Percentiles rank a stretch among this genome's conserved stretches.
Evolutionary conservation across 768 basidiomycete genomes (phyloP).

Genomic region (Coprinellus aureogranulatus): DNA sequence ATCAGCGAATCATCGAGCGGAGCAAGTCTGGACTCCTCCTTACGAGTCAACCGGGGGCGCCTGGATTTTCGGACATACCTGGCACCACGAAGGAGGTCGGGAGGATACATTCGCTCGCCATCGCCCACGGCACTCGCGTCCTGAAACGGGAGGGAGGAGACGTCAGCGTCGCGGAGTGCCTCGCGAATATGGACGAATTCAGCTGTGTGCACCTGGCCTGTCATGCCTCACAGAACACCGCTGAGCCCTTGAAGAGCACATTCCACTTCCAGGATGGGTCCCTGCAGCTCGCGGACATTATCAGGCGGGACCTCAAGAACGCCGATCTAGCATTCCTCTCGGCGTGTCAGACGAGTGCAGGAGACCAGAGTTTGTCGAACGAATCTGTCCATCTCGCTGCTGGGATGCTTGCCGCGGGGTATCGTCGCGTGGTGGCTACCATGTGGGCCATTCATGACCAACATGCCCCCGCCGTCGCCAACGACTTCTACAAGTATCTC

Average conservation of each 20-base stretch:
- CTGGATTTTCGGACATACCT: slow-evolving; percentile 5
- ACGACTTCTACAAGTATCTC: slow-evolving; percentile 7
- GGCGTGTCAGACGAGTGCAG: slow-evolving; percentile 37
- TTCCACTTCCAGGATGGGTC: slow-evolving; percentile 18
- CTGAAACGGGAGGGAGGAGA: neutral
- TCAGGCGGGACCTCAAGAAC: slow-evolving; percentile 4
- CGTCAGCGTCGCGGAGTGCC: neutral
- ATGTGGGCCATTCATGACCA: slow-evolving; percentile 34
- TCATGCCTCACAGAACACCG: slow-evolving; percentile 27
- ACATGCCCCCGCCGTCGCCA: slow-evolving; percentile 11
- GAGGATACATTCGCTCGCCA: neutral
- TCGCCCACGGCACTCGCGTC: neutral
- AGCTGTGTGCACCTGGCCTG: slow-evolving; percentile 33
- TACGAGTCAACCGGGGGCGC: slow-evolving; percentile 11
- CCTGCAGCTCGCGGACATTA: slow-evolving; percentile 12
- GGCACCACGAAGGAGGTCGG: slow-evolving; percentile 11
- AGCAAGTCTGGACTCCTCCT: slow-evolving; percentile 1
- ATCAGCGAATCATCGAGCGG: neutral
- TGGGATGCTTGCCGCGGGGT: slow-evolving; percentile 34
- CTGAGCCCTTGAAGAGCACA: slow-evolving; percentile 22
- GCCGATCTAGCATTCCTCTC: slow-evolving; percentile 35
- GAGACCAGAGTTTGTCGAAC: slow-evolving; percentile 20
- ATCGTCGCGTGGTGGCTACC: slow-evolving; percentile 33
- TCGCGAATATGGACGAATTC: neutral
- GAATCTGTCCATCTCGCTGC: slow-evolving; percentile 35